Conservation (phyloP, 345 rosid species). For the Camelina laxa region DNA sequence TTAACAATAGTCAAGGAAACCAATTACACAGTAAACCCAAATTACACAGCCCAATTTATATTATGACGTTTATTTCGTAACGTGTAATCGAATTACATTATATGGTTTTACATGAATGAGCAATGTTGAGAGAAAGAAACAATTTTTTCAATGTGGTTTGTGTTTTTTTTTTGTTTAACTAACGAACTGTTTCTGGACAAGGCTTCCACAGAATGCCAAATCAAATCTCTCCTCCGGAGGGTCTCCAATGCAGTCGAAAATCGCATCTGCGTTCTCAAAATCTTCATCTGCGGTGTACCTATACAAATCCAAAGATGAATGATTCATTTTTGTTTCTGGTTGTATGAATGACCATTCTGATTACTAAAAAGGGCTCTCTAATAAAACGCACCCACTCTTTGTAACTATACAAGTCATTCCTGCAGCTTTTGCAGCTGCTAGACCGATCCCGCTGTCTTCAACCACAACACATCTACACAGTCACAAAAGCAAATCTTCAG, state of each 20-base stretch:
- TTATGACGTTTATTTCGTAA: background rate
- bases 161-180: slow-evolving; percentile 37
- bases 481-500: background rate
- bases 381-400: slow-evolving; percentile 72
- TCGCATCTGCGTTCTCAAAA: slow-evolving; percentile 84
- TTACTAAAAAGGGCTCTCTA: background rate
- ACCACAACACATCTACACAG: slow-evolving; percentile 77
- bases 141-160: background rate
- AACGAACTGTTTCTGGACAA: slow-evolving; percentile 81
- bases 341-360: slow-evolving; percentile 4
- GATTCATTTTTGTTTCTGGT: background rate
- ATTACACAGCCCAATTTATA: slow-evolving; percentile 22
- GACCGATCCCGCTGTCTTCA: slow-evolving; percentile 92
- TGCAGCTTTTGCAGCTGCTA: slow-evolving; percentile 96
- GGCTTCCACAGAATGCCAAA: slow-evolving; percentile 76
- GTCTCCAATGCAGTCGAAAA: slow-evolving; percentile 93
- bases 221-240: slow-evolving; percentile 90
- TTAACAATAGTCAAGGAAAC: too few species aligned
- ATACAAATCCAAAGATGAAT: slow-evolving; percentile 26
- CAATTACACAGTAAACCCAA: too few species aligned
- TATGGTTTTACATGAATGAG: slow-evolving; percentile 6
- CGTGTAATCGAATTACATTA: background rate
- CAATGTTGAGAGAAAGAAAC: slow-evolving; percentile 14
- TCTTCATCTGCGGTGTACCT: slow-evolving; percentile 93
- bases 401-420: slow-evolving; percentile 96